These are phyloP conservation scores for Sarcocystis neurona DNA, from an alignment of 169 alveolate species.

Conservation along the genomic window DNA sequence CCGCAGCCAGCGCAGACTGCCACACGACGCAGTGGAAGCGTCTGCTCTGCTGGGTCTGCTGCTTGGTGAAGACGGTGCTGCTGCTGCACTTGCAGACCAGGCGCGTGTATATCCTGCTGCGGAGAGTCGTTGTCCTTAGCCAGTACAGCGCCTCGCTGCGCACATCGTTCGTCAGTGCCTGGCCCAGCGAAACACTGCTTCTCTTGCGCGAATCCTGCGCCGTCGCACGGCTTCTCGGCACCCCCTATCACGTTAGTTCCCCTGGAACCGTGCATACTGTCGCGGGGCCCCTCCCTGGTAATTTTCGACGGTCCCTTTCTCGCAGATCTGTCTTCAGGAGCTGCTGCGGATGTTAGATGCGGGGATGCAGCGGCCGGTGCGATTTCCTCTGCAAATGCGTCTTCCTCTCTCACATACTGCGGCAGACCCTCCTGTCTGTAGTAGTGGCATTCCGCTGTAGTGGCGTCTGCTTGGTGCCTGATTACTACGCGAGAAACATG, in stretches of 20 bases:
- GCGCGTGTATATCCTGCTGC: slow-evolving; percentile 16
- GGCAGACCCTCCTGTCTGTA: no score
- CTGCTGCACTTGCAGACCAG: slow-evolving; percentile 9
- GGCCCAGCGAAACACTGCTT: background rate
- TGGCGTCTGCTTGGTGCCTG: background rate
- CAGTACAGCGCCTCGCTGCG: background rate
- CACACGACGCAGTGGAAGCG: background rate
- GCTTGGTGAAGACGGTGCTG: background rate
- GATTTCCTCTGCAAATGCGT: no score
- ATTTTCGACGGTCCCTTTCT: no score
- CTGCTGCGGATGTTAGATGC: no score
- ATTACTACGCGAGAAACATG: background rate
- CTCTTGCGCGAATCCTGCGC: no score
- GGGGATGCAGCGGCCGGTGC: no score
- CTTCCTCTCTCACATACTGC: no score
- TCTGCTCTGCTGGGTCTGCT: background rate
- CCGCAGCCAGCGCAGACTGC: slow-evolving; percentile 14
- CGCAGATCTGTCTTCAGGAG: no score
- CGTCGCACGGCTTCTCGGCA: no score
- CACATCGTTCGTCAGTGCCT: background rate
- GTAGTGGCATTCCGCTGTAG: background rate
- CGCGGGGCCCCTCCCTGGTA: no score
- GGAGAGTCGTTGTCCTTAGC: background rate
- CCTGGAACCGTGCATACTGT: no score
- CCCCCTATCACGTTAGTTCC: no score